A percentile compares a stretch with the other conserved stretches of the same genome.
phyloP scores from a whole-genome alignment of 2,329 filamentous ascomycete species.

The Xylariaceae sp. region DNA sequence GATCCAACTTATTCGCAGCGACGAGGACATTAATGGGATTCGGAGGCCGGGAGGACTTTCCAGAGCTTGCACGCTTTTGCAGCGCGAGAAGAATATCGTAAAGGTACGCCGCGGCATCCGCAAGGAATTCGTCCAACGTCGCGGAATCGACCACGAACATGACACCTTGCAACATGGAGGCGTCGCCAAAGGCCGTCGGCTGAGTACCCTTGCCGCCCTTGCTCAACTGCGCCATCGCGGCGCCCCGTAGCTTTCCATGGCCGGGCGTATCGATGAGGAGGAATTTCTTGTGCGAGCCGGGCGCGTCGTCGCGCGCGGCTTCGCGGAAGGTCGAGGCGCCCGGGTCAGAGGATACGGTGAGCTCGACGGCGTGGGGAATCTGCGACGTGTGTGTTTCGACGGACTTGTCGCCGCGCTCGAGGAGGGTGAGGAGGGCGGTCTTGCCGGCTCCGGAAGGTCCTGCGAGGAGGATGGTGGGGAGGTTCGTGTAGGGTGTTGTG shows the following conservation, averaged over 20 bases:
- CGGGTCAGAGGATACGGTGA: slow-evolving; percentile 46
- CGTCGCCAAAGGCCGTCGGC: slow-evolving; percentile 9
- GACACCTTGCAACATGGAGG: slow-evolving; percentile 47
- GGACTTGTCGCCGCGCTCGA: slow-evolving; percentile 49
- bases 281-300: slow-evolving; percentile 61
- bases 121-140: slow-evolving; percentile 57
- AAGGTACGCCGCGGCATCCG: slow-evolving; percentile 74
- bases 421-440: slow-evolving; percentile 76
- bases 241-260: slow-evolving; percentile 83
- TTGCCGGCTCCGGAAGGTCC: slow-evolving; percentile 83
- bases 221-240: slow-evolving; percentile 52
- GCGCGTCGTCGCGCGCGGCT: slow-evolving; percentile 50
- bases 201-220: slow-evolving; percentile 3
- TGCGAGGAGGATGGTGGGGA: slow-evolving; percentile 73
- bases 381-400: slow-evolving; percentile 54
- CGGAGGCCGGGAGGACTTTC: slow-evolving; percentile 52
- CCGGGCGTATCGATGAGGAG: slow-evolving; percentile 84
- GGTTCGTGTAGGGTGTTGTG: slow-evolving; percentile 57
- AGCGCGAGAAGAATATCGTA: slow-evolving; percentile 82
- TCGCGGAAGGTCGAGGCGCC: slow-evolving; percentile 43
- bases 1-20: slow-evolving; percentile 90
- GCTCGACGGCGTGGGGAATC: slow-evolving; percentile 46
- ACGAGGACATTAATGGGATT: slow-evolving; percentile 68
- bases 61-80: slow-evolving; percentile 63
- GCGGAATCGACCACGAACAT: slow-evolving; percentile 88